Evolutionary conservation across 2,329 filamentous ascomycete species (phyloP), one percentile per base, ranked within the genome.

Genomic region (Colletotrichum sansevieriae): DNA sequence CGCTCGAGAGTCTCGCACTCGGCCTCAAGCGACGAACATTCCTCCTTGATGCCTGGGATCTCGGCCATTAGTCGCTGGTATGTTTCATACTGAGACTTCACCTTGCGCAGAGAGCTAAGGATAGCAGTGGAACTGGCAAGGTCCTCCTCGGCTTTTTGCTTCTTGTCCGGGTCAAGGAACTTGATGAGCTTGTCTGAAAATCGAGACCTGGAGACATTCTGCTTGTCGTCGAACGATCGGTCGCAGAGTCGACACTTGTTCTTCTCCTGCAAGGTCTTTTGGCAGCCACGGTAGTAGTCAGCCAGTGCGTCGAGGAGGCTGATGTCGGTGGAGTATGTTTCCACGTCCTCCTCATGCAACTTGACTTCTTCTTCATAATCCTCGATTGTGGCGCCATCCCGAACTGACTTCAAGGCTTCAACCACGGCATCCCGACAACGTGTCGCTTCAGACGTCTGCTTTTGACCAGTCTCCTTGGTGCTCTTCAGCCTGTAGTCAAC

Each of bases 211-310:
- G 78, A 90, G 74, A 87, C 88, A 37, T 80, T 85, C 72, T 83
- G 82, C 74, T 84, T 81, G 75, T 88, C 88, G 78, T 83, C 82
- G 76, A 97, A 94, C 4, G 84, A 79, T 61, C 94, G 88, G 49
- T 88, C 85, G 76, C 95, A 98, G 22, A 96, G 88, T 39, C 89
- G 86, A 77, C 95, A 98, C 51, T 87, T 87, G 73, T 93, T 92
- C 62, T 92, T 87, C 39, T 88, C 83, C 63, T 91, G 85, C 11
- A 92, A 86, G 22, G 85, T 85, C 41, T 88, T 85, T 58, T 93
- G 82, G 75, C 91, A 94, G 59, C 88, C 87, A 51, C 82, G 83
- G 76, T 92, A 94, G 77, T 93, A 97, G 13, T 91, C 85, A 55
- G 90, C 87, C 71, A 95, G 83, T 35, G 90, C 88, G 58, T 89